Evolutionary conservation across 2,329 filamentous ascomycete species (phyloP), one percentile per base, ranked within the genome.

Genomic region (Phaeophleospora eucalypticola): DNA sequence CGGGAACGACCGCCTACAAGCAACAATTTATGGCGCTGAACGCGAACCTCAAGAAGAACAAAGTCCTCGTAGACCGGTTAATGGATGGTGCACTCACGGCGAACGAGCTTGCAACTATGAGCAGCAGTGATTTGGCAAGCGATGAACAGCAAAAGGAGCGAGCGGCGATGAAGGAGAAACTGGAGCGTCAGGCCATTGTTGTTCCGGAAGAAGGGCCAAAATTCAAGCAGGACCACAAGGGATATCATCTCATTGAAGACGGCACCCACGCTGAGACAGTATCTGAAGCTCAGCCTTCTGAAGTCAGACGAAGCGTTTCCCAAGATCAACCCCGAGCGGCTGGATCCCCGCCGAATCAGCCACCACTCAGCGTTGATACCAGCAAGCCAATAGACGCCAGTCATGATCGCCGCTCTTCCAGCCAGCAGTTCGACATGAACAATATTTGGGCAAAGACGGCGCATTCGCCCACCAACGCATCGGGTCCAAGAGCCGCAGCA

Each of bases 161-260:
- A 18, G 86, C 86, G 14, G 81, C 84, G 58, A 83, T 91, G 76
- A 86, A 86, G 66, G 86, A 87, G 41, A 79, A 82, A 51, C 82
- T 83, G 0, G 87, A 93, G 62, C 87, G 89, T 60, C 87, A 91
- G 65, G 87, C 91, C 37, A 90, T 93, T 38, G 78, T 95, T 27
- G 83, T 91, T 49, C 80, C 88, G 32, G 69, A 73, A 12, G 78
- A 81, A 40, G 89, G 81, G 1, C 86, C 90, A 3, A 82, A 89
- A 2, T 84, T 96, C 46, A 81, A 89, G 59, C 83, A 87, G 57
- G 96, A 91, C 2, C 91, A 97, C 72, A 97, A 97, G 68, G 93
- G 93, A 10, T 90, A 96, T 48, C 93, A 97, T 64, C 68, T 95
- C 14, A 78, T 97, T 14, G 89, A 91, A 52, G 82, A 86, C 37